These are phyloP conservation scores for Schrenkiella parvula DNA, from an alignment of 345 rosid species.

Conservation along the genomic window DNA sequence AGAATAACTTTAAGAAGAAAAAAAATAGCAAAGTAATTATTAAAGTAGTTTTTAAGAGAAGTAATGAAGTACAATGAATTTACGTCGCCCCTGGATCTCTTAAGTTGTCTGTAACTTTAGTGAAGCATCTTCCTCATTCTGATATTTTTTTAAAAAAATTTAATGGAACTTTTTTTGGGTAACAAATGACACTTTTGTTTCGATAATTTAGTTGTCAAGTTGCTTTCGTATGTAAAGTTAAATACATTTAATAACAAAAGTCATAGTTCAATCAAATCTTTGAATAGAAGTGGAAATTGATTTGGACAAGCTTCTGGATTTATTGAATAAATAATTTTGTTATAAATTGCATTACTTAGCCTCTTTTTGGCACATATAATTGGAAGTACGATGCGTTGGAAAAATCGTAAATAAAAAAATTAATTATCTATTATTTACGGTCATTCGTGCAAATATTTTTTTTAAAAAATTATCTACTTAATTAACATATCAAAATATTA, in stretches of 20 bases:
- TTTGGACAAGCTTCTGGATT: not conserved
- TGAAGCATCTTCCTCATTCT: not conserved
- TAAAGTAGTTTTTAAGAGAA: not conserved
- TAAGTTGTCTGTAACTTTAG: slow-evolving; percentile 10
- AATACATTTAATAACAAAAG: not conserved
- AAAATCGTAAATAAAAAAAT: too few species aligned
- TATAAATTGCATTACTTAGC: not conserved
- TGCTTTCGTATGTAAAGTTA: slow-evolving; percentile 10
- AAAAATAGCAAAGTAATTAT: not conserved
- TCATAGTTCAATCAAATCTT: not conserved
- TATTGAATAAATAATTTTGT: not conserved
- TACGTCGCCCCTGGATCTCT: not conserved
- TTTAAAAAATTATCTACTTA: too few species aligned
- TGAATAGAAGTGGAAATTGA: not conserved
- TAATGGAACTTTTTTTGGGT: not conserved
- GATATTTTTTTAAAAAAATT: not conserved
- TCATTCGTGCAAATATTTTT: too few species aligned
- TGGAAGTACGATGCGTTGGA: too few species aligned
- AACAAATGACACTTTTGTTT: slow-evolving; percentile 1
- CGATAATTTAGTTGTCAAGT: slow-evolving; percentile 4
- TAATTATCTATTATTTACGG: too few species aligned
- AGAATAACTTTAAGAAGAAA: not conserved
- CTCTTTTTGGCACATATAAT: not conserved
- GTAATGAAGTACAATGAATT: slow-evolving; percentile 19
- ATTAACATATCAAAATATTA: not conserved